Base-by-base conservation (phyloP, 2,329 filamentous ascomycete genomes). In the Metarhizium sp. region DNA sequence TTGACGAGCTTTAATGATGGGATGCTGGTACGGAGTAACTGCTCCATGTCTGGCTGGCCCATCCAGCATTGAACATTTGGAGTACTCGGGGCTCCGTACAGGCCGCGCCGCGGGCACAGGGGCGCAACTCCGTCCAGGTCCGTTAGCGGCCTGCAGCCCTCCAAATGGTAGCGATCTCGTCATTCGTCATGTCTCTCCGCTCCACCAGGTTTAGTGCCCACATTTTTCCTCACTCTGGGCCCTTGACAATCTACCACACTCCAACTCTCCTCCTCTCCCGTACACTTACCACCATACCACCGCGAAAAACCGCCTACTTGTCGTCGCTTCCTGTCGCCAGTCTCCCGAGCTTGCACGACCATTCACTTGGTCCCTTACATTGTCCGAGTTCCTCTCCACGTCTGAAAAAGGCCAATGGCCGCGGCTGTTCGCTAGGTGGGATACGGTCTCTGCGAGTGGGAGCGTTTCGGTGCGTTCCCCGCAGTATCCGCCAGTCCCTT, bases 401-500 rank as follows among this genome's bases (percentile, higher is more conserved):
- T 57, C 55, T 57, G 57, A 60, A 59, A 58, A 56, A 69, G 66
- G 77, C 75, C 77, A 78, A 83, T 83, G 80, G 76, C 75, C 77
- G 73, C 75, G 69, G 71, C 76, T 72, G 76, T 76, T 71, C 74
- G 75, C 69, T 82, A 81, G 75, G 65, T 69, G 71, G 69, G 66
- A 70, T 55, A 71, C 75, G 75, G 77, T 77, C 76, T 75, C 77
- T 78, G 76, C 78, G 77, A 75, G 76, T 76, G 78, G 77, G 77
- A 78, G 59, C 53, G 52, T 57, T 18, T 55, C 55, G 53, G 32
- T 55, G 70, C 70, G 65, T 76, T 78, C 75, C 78, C 78, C 78
- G 78, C 78, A 79, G 75, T 75, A 76, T 75, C 75, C 69, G 75
- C 62, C 69, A 62, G 49, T 54, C 53, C 57, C 55, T 57, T 63